Conservation (phyloP, 2,329 filamentous ascomycete species). For the Scedosporium aurantiacum region DNA sequence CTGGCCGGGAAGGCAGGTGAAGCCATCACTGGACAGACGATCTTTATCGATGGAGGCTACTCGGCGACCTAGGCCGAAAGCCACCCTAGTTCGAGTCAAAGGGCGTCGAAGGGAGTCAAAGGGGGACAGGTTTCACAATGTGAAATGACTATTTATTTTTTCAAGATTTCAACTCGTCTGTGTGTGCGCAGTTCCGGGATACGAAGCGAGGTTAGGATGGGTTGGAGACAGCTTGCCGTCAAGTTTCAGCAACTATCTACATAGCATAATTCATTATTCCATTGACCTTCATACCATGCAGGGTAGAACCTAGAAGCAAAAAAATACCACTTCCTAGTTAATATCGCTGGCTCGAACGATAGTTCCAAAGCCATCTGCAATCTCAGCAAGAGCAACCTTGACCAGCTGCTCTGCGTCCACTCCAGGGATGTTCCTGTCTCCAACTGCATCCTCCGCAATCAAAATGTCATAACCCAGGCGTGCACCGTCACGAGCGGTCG, state of each 20-base stretch:
- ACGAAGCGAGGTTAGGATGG: too few relatives aligned
- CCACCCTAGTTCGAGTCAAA: not conserved
- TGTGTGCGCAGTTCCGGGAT: too few relatives aligned
- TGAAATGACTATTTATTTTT: not conserved
- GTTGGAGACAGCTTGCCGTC: too few relatives aligned
- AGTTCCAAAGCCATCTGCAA: constrained; percentile 53
- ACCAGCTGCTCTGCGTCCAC: constrained; percentile 41
- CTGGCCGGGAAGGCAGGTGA: constrained; percentile 20
- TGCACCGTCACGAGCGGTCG: constrained; percentile 48
- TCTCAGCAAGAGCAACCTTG: constrained; percentile 41
- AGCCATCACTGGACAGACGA: constrained; percentile 21
- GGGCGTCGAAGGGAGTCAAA: too few relatives aligned
- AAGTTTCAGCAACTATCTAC: too few relatives aligned
- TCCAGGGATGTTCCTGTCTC: constrained; percentile 56
- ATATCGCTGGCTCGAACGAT: constrained; percentile 32
- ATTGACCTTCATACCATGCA: too few relatives aligned
- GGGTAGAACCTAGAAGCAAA: too few relatives aligned
- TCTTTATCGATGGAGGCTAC: constrained; percentile 24
- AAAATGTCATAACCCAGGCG: constrained; percentile 55
- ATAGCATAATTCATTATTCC: too few relatives aligned
- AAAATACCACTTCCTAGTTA: constrained; percentile 7
- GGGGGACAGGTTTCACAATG: not conserved
- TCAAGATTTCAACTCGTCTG: too few relatives aligned
- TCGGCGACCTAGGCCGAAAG: constrained; percentile 15
- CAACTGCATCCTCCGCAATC: constrained; percentile 49